A percentile compares a stretch with the other conserved stretches of the same genome.
phyloP scores from a whole-genome alignment of 1,284 basidiomycete species.

The Pterulicium gracile region DNA sequence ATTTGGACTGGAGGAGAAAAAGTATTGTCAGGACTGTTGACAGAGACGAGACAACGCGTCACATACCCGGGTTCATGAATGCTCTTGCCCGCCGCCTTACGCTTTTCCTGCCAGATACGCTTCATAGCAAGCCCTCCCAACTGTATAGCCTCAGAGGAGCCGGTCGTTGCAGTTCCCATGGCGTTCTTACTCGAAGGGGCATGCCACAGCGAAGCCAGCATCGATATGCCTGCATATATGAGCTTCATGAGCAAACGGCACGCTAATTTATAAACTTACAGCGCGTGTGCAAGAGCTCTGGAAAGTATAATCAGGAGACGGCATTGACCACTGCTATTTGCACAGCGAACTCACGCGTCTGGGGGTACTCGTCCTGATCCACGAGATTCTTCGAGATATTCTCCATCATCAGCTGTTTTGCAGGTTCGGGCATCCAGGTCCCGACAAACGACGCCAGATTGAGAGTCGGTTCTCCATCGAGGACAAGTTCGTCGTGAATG shows the following conservation, averaged over 20 bases:
- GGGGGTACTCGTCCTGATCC: slow-evolving; percentile 37
- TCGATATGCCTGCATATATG: slow-evolving; percentile 42
- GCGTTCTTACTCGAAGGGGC: slow-evolving; percentile 66
- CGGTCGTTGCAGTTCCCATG: slow-evolving; percentile 89
- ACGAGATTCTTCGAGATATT: slow-evolving; percentile 87
- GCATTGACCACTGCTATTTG: slow-evolving; percentile 1
- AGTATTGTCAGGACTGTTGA: neutral
- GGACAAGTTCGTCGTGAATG: slow-evolving; percentile 74
- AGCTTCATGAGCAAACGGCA: slow-evolving; percentile 1
- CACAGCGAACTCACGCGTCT: slow-evolving; percentile 28
- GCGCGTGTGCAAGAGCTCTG: slow-evolving; percentile 69
- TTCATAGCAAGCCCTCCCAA: slow-evolving; percentile 94
- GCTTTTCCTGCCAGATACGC: slow-evolving; percentile 84
- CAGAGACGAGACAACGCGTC: neutral
- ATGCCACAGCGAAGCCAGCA: slow-evolving; percentile 91
- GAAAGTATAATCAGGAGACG: slow-evolving; percentile 4
- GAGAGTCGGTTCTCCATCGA: slow-evolving; percentile 71
- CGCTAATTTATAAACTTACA: slow-evolving; percentile 32
- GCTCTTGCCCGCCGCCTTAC: slow-evolving; percentile 79
- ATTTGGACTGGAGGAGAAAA: slow-evolving; percentile 54
- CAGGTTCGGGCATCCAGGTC: slow-evolving; percentile 62
- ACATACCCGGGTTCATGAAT: slow-evolving; percentile 67
- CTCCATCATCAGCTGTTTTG: slow-evolving; percentile 67
- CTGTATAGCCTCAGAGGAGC: slow-evolving; percentile 89
- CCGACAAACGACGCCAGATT: slow-evolving; percentile 81